Base-by-base conservation (phyloP, 140 eudicot genomes). In the Stevia rebaudiana region DNA sequence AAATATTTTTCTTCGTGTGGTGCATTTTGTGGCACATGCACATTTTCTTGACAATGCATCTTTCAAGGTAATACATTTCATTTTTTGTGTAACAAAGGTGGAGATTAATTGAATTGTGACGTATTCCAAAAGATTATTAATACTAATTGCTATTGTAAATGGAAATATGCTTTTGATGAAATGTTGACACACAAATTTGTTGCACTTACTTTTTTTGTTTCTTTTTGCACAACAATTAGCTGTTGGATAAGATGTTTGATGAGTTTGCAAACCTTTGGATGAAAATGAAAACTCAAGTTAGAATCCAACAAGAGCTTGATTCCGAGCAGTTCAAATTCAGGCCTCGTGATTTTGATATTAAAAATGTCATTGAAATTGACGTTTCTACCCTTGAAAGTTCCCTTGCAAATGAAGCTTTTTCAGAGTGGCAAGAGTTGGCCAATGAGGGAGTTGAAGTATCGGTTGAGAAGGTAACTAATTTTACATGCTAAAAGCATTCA, bases 361-460 rank as follows among this genome's bases (percentile, higher is more conserved):
- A 83, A 48, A 71, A 72, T 69, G 76, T 94, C 51, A 77, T 82
- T 63, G 90, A 83, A 43, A 31, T 78, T 76, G 96, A 85, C 58
- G 68, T 83, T 42, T 77, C 98, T 33, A 18, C 75, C 50, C 82
- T 80, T 3, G 78, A 75, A 17, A 74, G 68, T 73, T 77, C 80
- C 19, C 55, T 82, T 39, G 33, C 79, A 39, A 79, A 57, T 60
- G 95, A 81, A 43, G 76, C 81, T 51, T 84, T 87, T 42, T 71
- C 73, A 39, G 96, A 92, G 76, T 88, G 99, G 99, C 84, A 83
- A 74, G 97, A 92, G 43, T 72, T 76, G 61, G 81, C 84, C 41
- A 37, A 73, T 28, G 95, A 73, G 54, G 89, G 81, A 65, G 90
- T 69, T 22, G 86, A 83, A 68, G 95, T 61, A 37, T 54, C 70